Evolutionary conservation across 805 yeast genomes (phyloP).

Genomic region (Starmerella stellata): DNA sequence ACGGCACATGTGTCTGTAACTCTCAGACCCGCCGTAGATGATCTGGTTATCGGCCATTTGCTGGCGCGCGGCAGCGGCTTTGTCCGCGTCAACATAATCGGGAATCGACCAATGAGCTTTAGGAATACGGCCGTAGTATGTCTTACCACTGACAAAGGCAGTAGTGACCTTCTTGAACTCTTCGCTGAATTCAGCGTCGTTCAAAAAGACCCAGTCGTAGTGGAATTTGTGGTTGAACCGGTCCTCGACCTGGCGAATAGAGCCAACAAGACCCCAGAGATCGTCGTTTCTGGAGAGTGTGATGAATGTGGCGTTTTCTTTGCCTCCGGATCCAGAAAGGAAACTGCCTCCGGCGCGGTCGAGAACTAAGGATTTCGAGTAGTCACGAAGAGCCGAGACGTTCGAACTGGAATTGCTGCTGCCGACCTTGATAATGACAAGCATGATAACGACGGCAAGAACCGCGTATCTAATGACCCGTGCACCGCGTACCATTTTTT

Average conservation of each 20-base stretch:
- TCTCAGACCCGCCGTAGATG: slow-evolving; percentile 56
- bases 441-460: slow-evolving; percentile 20
- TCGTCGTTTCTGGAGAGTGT: slow-evolving; percentile 57
- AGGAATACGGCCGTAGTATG: slow-evolving; percentile 57
- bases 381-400: slow-evolving; percentile 8
- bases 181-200: slow-evolving; percentile 56
- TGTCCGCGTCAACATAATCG: slow-evolving; percentile 51
- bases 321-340: slow-evolving; percentile 3
- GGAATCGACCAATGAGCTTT: slow-evolving; percentile 79
- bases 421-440: slow-evolving; percentile 21
- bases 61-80: slow-evolving; percentile 46
- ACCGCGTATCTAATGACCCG: slow-evolving; percentile 23
- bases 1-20: slow-evolving; percentile 93
- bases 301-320: slow-evolving; percentile 30
- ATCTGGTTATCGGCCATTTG: slow-evolving; percentile 36
- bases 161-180: slow-evolving; percentile 44
- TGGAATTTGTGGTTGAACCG: slow-evolving; percentile 57
- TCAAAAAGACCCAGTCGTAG: slow-evolving; percentile 86
- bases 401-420: neutral
- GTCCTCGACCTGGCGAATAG: slow-evolving; percentile 58
- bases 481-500: slow-evolving; percentile 23
- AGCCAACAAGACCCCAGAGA: slow-evolving; percentile 35
- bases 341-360: neutral
- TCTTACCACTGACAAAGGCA: slow-evolving; percentile 43
- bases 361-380: slow-evolving; percentile 4